Percentiles rank a stretch among this genome's conserved stretches.
Evolutionary conservation across 225 moss, liverwort and hornwort species (phyloP).

Genomic region (Rhytidiadelphus loreus): DNA sequence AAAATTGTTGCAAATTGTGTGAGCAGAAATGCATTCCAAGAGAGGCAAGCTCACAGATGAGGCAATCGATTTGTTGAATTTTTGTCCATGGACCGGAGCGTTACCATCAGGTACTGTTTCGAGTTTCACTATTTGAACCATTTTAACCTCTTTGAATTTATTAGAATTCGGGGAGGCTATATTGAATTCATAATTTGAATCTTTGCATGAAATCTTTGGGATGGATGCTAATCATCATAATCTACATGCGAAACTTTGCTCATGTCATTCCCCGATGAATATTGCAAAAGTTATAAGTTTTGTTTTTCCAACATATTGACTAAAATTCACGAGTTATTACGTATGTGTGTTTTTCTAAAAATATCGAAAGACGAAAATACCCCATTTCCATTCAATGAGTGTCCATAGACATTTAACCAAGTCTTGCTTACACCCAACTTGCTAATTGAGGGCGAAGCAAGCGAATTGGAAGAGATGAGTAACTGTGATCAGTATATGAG

Average conservation of each 20-base stretch:
- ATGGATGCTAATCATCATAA: background rate
- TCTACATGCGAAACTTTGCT: background rate
- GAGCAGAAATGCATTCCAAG: constrained; percentile 9
- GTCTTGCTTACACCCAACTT: too few relatives aligned
- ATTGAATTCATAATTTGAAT: background rate
- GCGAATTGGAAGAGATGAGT: too few relatives aligned
- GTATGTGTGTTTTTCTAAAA: background rate
- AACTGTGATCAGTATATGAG: too few relatives aligned
- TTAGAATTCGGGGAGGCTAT: background rate
- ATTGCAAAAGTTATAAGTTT: background rate
- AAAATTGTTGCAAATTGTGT: background rate
- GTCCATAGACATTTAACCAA: too few relatives aligned
- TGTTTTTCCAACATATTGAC: background rate
- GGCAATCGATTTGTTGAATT: constrained; percentile 16
- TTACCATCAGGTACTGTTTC: constrained; percentile 20
- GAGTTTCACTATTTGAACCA: background rate
- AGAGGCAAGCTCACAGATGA: background rate
- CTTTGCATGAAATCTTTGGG: background rate
- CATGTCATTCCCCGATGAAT: background rate
- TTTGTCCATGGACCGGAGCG: constrained; percentile 36
- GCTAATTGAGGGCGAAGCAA: too few relatives aligned
- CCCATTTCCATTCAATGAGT: too few relatives aligned
- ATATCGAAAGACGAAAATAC: background rate
- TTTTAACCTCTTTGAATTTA: background rate
- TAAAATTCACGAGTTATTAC: background rate